Conservation (phyloP, 2,329 filamentous ascomycete genomes). For the Tolypocladium ophioglossoides region DNA sequence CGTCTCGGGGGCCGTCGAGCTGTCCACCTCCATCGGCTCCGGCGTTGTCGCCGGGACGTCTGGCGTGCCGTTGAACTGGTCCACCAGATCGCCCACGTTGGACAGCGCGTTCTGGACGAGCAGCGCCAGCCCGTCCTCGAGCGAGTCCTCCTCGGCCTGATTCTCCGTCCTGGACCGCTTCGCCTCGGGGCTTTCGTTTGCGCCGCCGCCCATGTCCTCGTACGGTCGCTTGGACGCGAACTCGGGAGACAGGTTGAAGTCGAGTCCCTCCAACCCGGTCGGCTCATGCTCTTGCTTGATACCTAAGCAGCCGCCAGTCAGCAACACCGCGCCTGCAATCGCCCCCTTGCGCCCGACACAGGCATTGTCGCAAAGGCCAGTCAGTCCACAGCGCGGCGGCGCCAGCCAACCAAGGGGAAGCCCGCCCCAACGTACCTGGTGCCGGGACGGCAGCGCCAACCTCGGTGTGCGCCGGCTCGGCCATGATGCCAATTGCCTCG, state of each 20-base stretch:
- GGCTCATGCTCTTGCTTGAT: constrained; percentile 28
- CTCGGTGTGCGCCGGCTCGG: constrained; percentile 27
- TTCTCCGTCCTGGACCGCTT: constrained; percentile 24
- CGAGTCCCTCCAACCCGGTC: constrained; percentile 18
- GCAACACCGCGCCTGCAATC: constrained; percentile 5
- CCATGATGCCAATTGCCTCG: constrained; percentile 26
- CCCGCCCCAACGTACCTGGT: constrained; percentile 19
- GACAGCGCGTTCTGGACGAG: constrained; percentile 30
- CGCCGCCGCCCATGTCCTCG: constrained; percentile 15
- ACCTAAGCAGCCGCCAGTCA: constrained; percentile 17
- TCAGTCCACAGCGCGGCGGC: background rate
- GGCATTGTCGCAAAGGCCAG: constrained; percentile 2
- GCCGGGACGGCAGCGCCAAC: constrained; percentile 22
- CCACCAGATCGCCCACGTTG: constrained; percentile 26
- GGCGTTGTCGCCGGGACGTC: constrained; percentile 13
- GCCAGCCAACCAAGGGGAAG: background rate
- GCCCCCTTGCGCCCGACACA: background rate
- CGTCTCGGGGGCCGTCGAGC: constrained; percentile 15
- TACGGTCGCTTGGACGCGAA: constrained; percentile 26
- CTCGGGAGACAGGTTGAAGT: constrained; percentile 24
- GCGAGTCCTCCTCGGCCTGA: constrained; percentile 15
- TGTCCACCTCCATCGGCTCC: constrained; percentile 24
- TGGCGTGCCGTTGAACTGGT: constrained; percentile 16
- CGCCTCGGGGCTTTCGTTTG: constrained; percentile 17
- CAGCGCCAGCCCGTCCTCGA: constrained; percentile 25